A percentile compares a stretch with the other conserved stretches of the same genome.
Evolutionary conservation across 257 asterid genomes (phyloP).

Genomic region (Plantago major): DNA sequence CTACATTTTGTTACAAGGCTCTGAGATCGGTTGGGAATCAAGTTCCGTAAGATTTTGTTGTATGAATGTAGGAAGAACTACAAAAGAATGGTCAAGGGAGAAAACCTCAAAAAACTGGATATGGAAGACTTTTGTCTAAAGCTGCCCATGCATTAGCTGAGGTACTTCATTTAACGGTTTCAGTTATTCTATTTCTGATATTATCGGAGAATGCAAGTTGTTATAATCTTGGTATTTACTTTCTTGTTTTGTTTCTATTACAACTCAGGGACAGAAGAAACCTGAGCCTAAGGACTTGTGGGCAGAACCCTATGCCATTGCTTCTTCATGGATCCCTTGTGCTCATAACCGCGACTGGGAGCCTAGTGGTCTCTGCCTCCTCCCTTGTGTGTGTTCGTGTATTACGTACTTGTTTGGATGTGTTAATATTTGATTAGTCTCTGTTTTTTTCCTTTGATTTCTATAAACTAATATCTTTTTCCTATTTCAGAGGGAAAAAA

Average conservation of each 20-base stretch:
- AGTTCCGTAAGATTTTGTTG: constrained; percentile 9
- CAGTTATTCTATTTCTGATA: constrained; percentile 12
- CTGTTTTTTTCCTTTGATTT: background rate
- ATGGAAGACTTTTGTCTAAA: constrained; percentile 78
- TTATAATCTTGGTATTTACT: constrained; percentile 10
- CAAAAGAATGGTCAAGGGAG: constrained; percentile 59
- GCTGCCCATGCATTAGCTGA: constrained; percentile 97
- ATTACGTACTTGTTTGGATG: constrained; percentile 14
- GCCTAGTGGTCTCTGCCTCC: constrained; percentile 59
- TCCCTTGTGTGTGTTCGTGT: constrained; percentile 13
- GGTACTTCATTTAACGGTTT: constrained; percentile 35
- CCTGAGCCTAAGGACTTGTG: constrained; percentile 91
- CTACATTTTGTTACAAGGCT: background rate
- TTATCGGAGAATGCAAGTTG: constrained; percentile 4
- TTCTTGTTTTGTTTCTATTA: constrained; percentile 14
- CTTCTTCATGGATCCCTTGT: constrained; percentile 94
- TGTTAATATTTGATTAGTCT: background rate
- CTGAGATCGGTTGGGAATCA: constrained; percentile 4
- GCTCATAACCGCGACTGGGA: constrained; percentile 61
- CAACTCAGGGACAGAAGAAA: constrained; percentile 64
- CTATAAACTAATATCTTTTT: constrained; percentile 13
- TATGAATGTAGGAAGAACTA: constrained; percentile 69
- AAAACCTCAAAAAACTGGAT: constrained; percentile 73
- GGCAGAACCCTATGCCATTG: constrained; percentile 70
- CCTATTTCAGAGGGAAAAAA: constrained; percentile 55